Base-by-base conservation (phyloP, 768 basidiomycete species). In the Boletus coccyginus region DNA sequence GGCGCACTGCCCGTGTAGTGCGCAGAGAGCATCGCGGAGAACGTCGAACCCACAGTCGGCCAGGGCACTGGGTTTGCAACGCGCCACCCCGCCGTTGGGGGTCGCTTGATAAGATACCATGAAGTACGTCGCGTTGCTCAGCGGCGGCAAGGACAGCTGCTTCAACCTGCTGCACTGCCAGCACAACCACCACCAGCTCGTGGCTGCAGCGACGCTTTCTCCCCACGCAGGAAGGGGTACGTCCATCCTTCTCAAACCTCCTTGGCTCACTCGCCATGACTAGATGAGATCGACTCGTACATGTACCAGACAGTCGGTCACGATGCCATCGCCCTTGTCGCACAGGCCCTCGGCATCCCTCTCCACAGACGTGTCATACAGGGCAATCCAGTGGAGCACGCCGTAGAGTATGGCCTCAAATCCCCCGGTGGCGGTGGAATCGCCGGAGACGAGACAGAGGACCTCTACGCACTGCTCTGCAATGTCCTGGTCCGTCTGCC, bases 221-320 rank as follows among this genome's bases (percentile, higher is more conserved):
- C 97, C 97, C 21, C 83, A 80, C 59, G 74, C 79, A 55, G 95
- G 93, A 64, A 90, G 88, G 84, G 95, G 96, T 94, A 19, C 40
- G 53, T 58, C 29, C 61, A 27, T 27, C 51, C 40, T 42, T 32
- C 56, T 24, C 56, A 27, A 24, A 16, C 45, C 46, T 5, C 14
- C 21, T 10, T 35, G 2, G 42, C 56, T 55, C 53, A 60, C 61
- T 35, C 31, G 55, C 52, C 49, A 24, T 32, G n/a, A 12, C 35
- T 71, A 97, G 97, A 98, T 78, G 97, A 99, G 77, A 84, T 98
- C 66, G 95, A 99, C 73, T 98, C 95, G 24, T 98, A 94, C 75
- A 79, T 99, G 71, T 99, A 98, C 72, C 97, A 99, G 71, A 98
- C 96, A n/a, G 95, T 99, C 29, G 97, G 95, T 1, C 95, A 98